Evolutionary conservation across 2,329 filamentous ascomycete species (phyloP).

Genomic region (Clarireedia homoeocarpa): DNA sequence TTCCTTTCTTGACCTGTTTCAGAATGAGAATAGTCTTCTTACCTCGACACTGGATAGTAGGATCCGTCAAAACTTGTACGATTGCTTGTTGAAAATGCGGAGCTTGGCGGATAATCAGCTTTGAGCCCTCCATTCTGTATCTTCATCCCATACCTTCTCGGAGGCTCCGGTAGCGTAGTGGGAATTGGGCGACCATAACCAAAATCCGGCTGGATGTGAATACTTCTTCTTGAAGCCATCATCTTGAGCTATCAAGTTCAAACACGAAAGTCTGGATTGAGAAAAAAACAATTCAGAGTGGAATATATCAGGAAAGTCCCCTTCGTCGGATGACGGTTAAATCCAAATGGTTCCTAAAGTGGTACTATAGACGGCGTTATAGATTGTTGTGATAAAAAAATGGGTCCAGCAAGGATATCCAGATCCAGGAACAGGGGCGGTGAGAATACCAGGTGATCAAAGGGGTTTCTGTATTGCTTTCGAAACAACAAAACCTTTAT

Average conservation of each 20-base stretch:
- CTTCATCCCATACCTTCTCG: conserved; percentile 27
- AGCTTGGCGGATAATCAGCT: conserved; percentile 24
- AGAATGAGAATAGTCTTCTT: conserved; percentile 16
- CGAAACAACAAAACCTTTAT: conserved; percentile 10
- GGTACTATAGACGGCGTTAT: neutral
- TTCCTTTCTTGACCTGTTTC: conserved; percentile 9
- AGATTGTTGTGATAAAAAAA: neutral
- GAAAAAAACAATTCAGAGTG: neutral
- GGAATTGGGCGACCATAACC: conserved; percentile 22
- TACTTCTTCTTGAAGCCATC: conserved; percentile 29
- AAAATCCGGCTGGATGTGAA: conserved; percentile 28
- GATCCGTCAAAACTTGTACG: conserved; percentile 22
- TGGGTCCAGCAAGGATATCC: conserved; percentile 8
- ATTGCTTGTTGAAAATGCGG: conserved; percentile 21
- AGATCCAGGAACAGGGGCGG: conserved; percentile 9
- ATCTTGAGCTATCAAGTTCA: conserved; percentile 12
- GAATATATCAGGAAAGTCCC: neutral
- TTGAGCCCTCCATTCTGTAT: conserved; percentile 8
- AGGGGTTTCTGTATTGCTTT: neutral
- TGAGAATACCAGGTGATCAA: conserved; percentile 9
- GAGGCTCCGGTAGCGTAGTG: conserved; percentile 20
- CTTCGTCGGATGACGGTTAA: conserved; percentile 2
- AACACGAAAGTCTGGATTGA: conserved; percentile 1
- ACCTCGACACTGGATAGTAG: conserved; percentile 28
- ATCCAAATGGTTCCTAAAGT: conserved; percentile 2